Conservation (phyloP, 768 basidiomycete genomes). For the Antrodiella citrinella region DNA sequence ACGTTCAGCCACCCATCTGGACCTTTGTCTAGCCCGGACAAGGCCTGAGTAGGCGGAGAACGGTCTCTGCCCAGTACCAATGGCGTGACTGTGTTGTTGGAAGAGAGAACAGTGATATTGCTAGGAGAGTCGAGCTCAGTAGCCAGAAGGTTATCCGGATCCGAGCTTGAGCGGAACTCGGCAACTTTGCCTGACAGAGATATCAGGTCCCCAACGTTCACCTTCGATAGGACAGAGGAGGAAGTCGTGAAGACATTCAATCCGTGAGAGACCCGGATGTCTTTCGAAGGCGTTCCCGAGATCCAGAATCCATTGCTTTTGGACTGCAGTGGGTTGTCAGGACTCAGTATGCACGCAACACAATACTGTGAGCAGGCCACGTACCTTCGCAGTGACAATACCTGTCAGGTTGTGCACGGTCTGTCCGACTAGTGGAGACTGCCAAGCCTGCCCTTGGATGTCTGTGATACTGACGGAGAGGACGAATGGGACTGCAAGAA, state of each 20-base stretch:
- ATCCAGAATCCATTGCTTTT: conserved; percentile 40
- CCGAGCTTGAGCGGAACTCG: conserved; percentile 38
- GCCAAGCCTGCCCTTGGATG: conserved; percentile 22
- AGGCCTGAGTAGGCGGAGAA: conserved; percentile 40
- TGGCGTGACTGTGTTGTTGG: conserved; percentile 39
- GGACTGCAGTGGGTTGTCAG: conserved; percentile 20
- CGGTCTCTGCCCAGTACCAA: conserved; percentile 43
- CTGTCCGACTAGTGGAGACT: conserved; percentile 20
- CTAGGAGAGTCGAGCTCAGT: conserved; percentile 44
- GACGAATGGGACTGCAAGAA: background rate
- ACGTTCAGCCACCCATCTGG: conserved; percentile 45
- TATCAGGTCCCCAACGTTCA: conserved; percentile 39
- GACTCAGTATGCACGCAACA: background rate
- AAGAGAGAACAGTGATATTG: conserved; percentile 38
- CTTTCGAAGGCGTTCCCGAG: conserved; percentile 28
- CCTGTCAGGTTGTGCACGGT: conserved; percentile 20
- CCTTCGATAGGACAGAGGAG: conserved; percentile 25
- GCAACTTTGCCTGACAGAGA: conserved; percentile 37
- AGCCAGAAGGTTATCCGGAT: conserved; percentile 35
- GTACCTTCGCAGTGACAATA: conserved; percentile 19
- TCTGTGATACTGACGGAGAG: conserved; percentile 13
- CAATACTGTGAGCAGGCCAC: too few species aligned
- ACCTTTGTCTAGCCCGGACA: conserved; percentile 44
- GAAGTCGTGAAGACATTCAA: conserved; percentile 41
- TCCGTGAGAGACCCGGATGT: conserved; percentile 42